phyloP scores from a whole-genome alignment of 257 asterid genomes.

The Solanum pimpinellifolium region DNA sequence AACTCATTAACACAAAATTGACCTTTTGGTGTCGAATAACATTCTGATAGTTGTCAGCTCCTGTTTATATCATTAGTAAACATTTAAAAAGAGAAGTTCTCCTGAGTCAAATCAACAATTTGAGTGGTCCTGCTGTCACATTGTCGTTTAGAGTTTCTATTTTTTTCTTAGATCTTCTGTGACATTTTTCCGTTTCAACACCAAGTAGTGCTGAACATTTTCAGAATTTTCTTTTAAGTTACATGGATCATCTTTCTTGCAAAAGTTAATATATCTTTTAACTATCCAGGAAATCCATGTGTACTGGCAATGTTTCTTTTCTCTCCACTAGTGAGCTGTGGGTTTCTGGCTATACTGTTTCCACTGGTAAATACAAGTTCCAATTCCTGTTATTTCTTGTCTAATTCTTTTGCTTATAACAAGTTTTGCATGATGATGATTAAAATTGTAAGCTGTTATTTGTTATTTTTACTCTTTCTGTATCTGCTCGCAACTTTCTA shows the following conservation, averaged over 20 bases:
- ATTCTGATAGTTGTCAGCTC: neutral
- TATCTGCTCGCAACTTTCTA: neutral
- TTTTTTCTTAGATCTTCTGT: neutral
- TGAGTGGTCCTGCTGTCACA: neutral
- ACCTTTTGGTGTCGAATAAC: neutral
- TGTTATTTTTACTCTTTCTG: neutral
- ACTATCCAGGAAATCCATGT: constrained; percentile 73
- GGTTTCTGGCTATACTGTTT: constrained; percentile 82
- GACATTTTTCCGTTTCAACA: neutral
- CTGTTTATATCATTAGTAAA: neutral
- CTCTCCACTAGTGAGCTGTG: constrained; percentile 94
- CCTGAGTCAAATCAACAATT: neutral
- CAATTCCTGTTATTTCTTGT: neutral
- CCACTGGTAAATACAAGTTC: constrained; percentile 51
- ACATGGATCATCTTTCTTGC: neutral
- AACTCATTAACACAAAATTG: neutral
- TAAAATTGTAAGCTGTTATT: neutral
- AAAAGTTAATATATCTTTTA: neutral
- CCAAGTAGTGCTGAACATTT: neutral
- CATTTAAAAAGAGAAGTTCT: neutral
- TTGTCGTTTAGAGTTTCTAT: neutral
- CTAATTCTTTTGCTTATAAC: neutral
- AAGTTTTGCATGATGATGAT: neutral
- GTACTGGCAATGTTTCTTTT: constrained; percentile 58
- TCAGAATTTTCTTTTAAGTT: neutral